These are phyloP conservation scores for Naegleria fowleri DNA, from an alignment of 208 protist genomes.

Conservation along the genomic window DNA sequence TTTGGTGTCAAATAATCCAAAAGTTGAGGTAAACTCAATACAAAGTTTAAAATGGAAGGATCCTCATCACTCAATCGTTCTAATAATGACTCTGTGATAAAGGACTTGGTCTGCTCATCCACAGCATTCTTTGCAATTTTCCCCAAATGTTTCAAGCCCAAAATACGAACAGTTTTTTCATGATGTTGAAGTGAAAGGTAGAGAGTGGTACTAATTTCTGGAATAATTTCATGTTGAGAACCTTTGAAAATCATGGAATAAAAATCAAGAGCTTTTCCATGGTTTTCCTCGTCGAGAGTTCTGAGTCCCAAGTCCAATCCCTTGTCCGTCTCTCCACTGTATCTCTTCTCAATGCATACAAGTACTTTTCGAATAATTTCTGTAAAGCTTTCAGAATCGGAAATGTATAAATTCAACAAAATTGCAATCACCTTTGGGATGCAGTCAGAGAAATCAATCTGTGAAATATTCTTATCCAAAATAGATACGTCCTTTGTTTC, in stretches of 20 bases:
- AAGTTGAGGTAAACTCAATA: neutral
- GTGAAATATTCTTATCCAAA: neutral
- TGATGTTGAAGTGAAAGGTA: constrained; percentile 32
- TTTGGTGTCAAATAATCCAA: neutral
- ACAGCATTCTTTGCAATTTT: neutral
- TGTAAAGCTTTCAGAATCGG: neutral
- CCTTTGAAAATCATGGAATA: constrained; percentile 29
- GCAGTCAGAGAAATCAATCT: neutral
- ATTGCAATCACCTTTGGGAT: neutral
- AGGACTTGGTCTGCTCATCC: neutral
- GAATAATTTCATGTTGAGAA: constrained; percentile 34
- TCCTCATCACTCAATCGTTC: neutral
- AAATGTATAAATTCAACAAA: neutral
- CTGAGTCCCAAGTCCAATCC: neutral
- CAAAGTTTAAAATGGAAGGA: neutral
- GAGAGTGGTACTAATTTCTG: constrained; percentile 28
- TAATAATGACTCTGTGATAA: neutral
- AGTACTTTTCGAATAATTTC: neutral
- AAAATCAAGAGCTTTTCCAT: constrained; percentile 19
- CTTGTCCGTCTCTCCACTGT: neutral
- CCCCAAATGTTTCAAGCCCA: constrained; percentile 32
- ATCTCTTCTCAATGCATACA: neutral
- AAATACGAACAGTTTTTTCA: constrained; percentile 25
- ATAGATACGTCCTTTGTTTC: neutral
- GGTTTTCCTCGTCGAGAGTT: neutral